Base-by-base conservation (phyloP, 768 basidiomycete species). In the Naganishia vaughanmartiniae region DNA sequence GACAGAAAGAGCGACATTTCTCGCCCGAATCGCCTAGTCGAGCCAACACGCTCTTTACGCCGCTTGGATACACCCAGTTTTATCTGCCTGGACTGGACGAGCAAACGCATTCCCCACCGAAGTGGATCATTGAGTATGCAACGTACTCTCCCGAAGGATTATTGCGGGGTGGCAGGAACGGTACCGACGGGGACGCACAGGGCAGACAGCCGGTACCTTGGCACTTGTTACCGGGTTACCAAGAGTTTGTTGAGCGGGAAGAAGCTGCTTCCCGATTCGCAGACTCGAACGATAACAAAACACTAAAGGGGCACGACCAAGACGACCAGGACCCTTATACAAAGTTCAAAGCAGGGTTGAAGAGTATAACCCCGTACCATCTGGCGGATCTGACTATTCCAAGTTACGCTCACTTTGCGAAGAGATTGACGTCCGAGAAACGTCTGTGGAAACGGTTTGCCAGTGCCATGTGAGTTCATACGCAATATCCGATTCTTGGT, bases 11-110 rank as follows among this genome's bases (percentile, higher is more conserved):
- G 85, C 79, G 87, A 85, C 74, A 87, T 86, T 82, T 75, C 66
- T 74, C 75, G 21, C 81, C 85, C 28, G 77, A 85, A 26, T 85
- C 90, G 14, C 92, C 93, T 14, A 90, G 90, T 30, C 84, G 90
- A 69, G 83, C 75, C 39, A 93, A 93, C 79, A 83, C 83, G 60
- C 84, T 85, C 56, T 89, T 89, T 85, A 86, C 87, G 11, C 89
- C 90, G 4, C 82, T 93, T 51, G 91, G 91, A 54, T 96, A 89
- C 83, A 88, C 90, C 58, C 93, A 95, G 86, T 92, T 91, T 74
- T 75, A 74, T 75, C 80, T 93, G 54, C 88, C 89, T 0, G 81
- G 85, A 69, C 80, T 91, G 17, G 84, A 83, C 63, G 75, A 79
- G 36, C 85, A 84, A 15, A 83, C 84, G 75, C 82, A 86, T 77